Percentiles rank a stretch among this genome's conserved stretches.
These are phyloP conservation scores for Pestalotiopsis sp. DNA, from an alignment of 2,329 filamentous ascomycete genomes.

Conservation along the genomic window DNA sequence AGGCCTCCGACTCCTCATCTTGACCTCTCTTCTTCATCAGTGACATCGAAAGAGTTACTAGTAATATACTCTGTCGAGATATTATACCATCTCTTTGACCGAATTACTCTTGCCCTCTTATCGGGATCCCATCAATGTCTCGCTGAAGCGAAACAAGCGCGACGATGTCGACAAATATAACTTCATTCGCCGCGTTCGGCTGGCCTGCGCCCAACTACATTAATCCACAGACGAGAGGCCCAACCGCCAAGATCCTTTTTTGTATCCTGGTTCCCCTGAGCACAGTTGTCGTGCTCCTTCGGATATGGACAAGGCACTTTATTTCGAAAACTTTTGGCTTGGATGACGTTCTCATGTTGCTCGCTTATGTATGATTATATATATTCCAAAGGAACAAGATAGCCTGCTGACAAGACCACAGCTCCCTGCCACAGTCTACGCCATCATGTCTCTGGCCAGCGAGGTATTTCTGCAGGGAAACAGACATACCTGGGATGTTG, in stretches of 20 bases:
- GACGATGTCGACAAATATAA: conserved; percentile 20
- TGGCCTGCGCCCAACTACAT: conserved; percentile 31
- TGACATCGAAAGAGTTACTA: not conserved
- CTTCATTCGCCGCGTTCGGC: conserved; percentile 20
- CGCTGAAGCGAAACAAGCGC: not conserved
- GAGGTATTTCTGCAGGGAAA: conserved; percentile 30
- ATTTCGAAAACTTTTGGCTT: conserved; percentile 31
- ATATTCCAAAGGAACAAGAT: not conserved
- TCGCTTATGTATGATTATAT: conserved; percentile 33
- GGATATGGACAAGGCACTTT: conserved; percentile 29
- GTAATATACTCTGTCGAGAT: not conserved
- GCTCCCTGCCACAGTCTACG: conserved; percentile 33
- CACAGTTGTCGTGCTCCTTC: conserved; percentile 26
- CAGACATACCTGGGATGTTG: conserved; percentile 36
- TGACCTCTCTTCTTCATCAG: not conserved
- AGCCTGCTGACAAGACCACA: not conserved
- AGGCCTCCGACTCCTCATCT: not conserved
- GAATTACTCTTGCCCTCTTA: not conserved
- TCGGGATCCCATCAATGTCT: not conserved
- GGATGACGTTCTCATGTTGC: conserved; percentile 37
- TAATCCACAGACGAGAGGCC: conserved; percentile 30
- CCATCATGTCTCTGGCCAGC: conserved; percentile 29
- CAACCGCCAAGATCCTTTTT: conserved; percentile 25
- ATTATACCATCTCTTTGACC: no score
- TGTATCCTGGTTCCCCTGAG: conserved; percentile 24